These are phyloP conservation scores for Russula sp. DNA, from an alignment of 768 basidiomycete genomes.

Conservation along the genomic window DNA sequence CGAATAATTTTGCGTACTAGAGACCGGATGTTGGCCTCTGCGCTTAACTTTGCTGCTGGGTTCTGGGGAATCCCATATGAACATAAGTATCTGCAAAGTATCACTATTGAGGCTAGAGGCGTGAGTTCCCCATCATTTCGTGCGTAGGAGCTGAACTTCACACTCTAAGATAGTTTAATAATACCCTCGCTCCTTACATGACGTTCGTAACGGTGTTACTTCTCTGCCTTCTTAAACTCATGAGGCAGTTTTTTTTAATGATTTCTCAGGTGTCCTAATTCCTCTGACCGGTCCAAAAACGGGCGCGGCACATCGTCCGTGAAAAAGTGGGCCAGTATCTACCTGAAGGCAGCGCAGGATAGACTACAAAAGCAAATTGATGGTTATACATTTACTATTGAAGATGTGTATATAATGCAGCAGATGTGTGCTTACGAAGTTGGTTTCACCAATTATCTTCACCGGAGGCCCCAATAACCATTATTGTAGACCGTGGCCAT, in stretches of 20 bases:
- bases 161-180: constrained; percentile 42
- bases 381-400: constrained; percentile 60
- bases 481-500: constrained; percentile 73
- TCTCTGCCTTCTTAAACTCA: constrained; percentile 5
- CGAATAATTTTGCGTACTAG: constrained; percentile 28
- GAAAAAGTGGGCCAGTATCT: constrained; percentile 63
- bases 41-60: constrained; percentile 51
- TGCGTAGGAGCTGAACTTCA: not conserved
- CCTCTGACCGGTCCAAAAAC: constrained; percentile 44
- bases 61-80: constrained; percentile 50
- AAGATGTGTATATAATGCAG: constrained; percentile 75
- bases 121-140: constrained; percentile 34
- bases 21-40: constrained; percentile 52
- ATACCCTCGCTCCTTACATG: constrained; percentile 79
- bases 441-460: constrained; percentile 21
- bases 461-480: not conserved
- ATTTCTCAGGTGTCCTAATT: constrained; percentile 58
- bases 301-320: constrained; percentile 60
- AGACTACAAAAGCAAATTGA: constrained; percentile 57
- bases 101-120: constrained; percentile 41
- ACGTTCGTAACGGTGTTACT: constrained; percentile 45
- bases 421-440: constrained; percentile 87
- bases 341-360: constrained; percentile 61
- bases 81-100: constrained; percentile 45
- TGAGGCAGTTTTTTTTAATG: no score